phyloP scores from a whole-genome alignment of 176 grass and related monocot species.

The Oryza meridionalis region DNA sequence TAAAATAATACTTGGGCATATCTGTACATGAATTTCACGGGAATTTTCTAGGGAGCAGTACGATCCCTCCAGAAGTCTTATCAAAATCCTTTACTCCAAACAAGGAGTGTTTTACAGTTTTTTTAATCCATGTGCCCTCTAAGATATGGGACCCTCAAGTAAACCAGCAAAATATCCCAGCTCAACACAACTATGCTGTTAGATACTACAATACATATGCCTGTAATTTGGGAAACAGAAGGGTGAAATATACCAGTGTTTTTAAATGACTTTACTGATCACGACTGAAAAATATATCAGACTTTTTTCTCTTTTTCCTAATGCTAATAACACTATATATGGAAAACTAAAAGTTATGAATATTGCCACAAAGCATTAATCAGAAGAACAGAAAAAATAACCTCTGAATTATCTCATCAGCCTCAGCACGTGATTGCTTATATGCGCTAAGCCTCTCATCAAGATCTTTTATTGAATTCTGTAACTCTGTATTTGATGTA shows the following conservation, averaged over 20 bases:
- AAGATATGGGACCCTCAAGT: conserved; percentile 8
- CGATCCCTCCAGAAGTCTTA: conserved; percentile 2
- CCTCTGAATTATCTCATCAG: conserved; percentile 93
- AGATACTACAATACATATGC: neutral
- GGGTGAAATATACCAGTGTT: neutral
- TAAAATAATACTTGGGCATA: neutral
- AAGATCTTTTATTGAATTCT: conserved; percentile 73
- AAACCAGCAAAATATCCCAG: neutral
- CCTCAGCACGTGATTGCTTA: conserved; percentile 82
- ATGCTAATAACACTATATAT: neutral
- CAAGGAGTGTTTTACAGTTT: neutral
- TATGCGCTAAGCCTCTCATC: conserved; percentile 81
- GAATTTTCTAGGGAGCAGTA: neutral
- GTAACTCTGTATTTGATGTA: conserved; percentile 64
- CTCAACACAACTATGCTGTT: neutral
- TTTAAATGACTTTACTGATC: neutral
- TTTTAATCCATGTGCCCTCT: neutral
- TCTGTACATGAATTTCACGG: neutral
- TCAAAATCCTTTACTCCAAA: conserved; percentile 6
- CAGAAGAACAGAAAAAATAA: conserved; percentile 34
- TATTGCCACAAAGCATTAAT: conserved; percentile 3
- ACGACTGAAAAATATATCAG: neutral
- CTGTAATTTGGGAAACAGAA: neutral
- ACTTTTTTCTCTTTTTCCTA: neutral
- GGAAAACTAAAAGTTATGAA: neutral